phyloP scores from a whole-genome alignment of 768 basidiomycete species.

The Cystobasidium ongulense region DNA sequence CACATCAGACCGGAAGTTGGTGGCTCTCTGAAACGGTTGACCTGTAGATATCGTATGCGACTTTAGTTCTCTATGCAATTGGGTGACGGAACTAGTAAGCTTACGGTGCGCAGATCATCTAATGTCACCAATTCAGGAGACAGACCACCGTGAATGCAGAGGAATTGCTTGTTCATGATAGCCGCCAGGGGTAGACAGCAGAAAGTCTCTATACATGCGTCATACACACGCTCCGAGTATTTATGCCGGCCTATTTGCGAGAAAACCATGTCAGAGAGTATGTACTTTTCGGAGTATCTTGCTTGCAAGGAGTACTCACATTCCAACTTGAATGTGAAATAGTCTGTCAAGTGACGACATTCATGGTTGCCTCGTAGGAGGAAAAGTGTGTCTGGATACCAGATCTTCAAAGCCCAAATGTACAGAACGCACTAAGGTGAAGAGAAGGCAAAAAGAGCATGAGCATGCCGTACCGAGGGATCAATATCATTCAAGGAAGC shows the following conservation, averaged over 20 bases:
- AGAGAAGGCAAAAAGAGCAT: not conserved
- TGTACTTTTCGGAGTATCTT: not conserved
- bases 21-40: constrained; percentile 96
- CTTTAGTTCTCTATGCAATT: not conserved
- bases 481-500: constrained; percentile 32
- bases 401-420: constrained; percentile 96
- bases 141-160: constrained; percentile 95
- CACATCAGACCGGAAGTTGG: constrained; percentile 97
- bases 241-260: constrained; percentile 78
- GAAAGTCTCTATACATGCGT: constrained; percentile 97
- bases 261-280: not conserved
- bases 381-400: constrained; percentile 96
- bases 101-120: constrained; percentile 79
- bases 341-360: constrained; percentile 95
- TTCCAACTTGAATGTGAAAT: constrained; percentile 98
- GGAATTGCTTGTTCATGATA: constrained; percentile 98
- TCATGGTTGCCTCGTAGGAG: constrained; percentile 97
- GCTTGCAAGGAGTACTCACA: constrained; percentile 52
- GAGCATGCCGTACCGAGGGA: not conserved
- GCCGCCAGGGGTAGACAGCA: constrained; percentile 90
- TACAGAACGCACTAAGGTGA: constrained; percentile 81
- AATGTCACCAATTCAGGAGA: constrained; percentile 91
- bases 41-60: constrained; percentile 49
- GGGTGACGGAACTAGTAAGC: constrained; percentile 42
- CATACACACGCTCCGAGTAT: constrained; percentile 92